Evolutionary conservation across 2,329 filamentous ascomycete genomes (phyloP).

Genomic region (Cytospora piceicola): DNA sequence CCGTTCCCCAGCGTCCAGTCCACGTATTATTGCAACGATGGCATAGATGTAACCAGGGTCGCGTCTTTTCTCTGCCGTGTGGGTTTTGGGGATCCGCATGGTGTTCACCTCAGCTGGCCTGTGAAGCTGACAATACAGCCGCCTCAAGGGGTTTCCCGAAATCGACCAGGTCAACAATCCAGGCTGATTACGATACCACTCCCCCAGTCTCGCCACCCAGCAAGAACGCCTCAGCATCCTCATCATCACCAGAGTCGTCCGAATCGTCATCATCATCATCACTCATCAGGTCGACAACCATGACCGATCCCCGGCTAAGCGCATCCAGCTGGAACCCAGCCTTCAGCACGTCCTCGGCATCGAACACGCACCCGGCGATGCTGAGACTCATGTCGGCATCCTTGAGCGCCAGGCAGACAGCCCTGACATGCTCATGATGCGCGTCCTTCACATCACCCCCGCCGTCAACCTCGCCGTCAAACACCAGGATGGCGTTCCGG

Average conservation of each 20-base stretch:
- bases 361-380: constrained; percentile 35
- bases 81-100: background rate
- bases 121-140: background rate
- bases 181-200: constrained; percentile 8
- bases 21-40: background rate
- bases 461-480: constrained; percentile 26
- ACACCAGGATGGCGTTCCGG: constrained; percentile 31
- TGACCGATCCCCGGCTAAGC: constrained; percentile 32
- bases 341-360: constrained; percentile 27
- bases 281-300: constrained; percentile 34
- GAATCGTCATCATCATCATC: constrained; percentile 31
- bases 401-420: constrained; percentile 33
- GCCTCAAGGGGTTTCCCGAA: background rate
- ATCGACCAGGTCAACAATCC: background rate
- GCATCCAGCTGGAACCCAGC: constrained; percentile 35
- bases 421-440: constrained; percentile 35
- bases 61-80: background rate
- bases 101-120: background rate
- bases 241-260: constrained; percentile 23
- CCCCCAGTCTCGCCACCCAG: constrained; percentile 18
- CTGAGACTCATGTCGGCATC: constrained; percentile 33
- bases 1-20: background rate
- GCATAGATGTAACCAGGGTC: background rate
- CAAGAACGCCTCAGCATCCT: constrained; percentile 29
- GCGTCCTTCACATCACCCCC: constrained; percentile 26